Evolutionary conservation across 192 early-diverging fungal species (phyloP).

Genomic region (Paraglomus brasilianum): DNA sequence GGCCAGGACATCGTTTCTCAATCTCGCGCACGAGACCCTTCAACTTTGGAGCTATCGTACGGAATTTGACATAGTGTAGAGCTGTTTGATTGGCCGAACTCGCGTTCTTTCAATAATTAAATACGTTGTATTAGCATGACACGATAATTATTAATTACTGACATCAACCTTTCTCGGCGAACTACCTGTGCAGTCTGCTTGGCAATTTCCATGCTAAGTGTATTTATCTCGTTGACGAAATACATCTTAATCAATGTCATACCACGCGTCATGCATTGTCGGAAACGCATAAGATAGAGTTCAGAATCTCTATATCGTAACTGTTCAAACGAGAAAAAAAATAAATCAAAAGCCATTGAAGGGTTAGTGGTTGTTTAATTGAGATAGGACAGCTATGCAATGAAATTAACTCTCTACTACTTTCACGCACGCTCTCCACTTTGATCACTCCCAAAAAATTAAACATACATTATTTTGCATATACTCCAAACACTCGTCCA

Average conservation of each 20-base stretch:
- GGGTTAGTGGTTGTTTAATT: no score
- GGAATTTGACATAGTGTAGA: slow-evolving; percentile 81
- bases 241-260: slow-evolving; percentile 93
- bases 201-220: slow-evolving; percentile 58
- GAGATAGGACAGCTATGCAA: no score
- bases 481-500: slow-evolving; percentile 81
- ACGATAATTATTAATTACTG: no score
- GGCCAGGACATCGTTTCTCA: slow-evolving; percentile 62
- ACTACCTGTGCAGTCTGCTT: slow-evolving; percentile 51
- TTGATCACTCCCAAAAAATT: neutral
- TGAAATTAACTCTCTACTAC: no score
- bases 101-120: slow-evolving; percentile 28
- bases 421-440: no score
- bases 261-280: slow-evolving; percentile 92
- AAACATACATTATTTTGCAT: slow-evolving; percentile 66
- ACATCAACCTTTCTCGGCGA: neutral
- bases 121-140: slow-evolving; percentile 4
- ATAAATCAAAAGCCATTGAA: no score
- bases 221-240: slow-evolving; percentile 68
- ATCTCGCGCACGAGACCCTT: slow-evolving; percentile 70
- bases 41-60: slow-evolving; percentile 60
- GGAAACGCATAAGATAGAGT: slow-evolving; percentile 89
- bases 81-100: slow-evolving; percentile 40
- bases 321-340: slow-evolving; percentile 34
- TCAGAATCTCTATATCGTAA: slow-evolving; percentile 82